Conservation (phyloP, 1,284 basidiomycete genomes). For the Apiotrichum porosum region DNA sequence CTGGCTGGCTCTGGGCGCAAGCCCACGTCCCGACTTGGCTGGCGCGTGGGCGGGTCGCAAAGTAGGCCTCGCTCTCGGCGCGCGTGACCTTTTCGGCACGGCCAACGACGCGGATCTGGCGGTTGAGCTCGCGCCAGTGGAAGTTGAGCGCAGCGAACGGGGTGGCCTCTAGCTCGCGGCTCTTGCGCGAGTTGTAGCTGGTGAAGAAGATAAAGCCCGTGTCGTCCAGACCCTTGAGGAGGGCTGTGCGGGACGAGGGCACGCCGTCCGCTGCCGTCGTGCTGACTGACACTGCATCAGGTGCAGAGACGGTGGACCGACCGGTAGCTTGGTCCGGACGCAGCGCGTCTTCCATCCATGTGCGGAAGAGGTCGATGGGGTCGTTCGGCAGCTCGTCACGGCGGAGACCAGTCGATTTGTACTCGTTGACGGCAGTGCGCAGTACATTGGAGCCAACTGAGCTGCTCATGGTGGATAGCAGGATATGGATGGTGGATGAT, state of each 20-base stretch:
- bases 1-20: constrained; percentile 73
- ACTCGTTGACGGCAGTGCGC: constrained; percentile 73
- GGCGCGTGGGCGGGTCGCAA: constrained; percentile 72
- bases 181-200: constrained; percentile 92
- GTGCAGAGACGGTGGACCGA: constrained; percentile 59
- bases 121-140: constrained; percentile 84
- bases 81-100: constrained; percentile 67
- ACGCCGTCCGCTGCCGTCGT: constrained; percentile 66
- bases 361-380: constrained; percentile 75
- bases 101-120: constrained; percentile 83
- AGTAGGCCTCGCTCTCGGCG: constrained; percentile 78
- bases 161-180: constrained; percentile 68
- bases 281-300: constrained; percentile 80
- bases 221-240: constrained; percentile 82
- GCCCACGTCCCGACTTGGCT: constrained; percentile 89
- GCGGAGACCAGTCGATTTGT: constrained; percentile 60
- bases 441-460: no score
- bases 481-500: no score
- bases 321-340: constrained; percentile 32
- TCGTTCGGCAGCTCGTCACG: constrained; percentile 59
- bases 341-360: constrained; percentile 70
- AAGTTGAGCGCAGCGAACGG: constrained; percentile 77
- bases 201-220: constrained; percentile 92
- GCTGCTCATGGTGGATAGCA: no score
- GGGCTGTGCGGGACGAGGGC: constrained; percentile 85